phyloP scores from a whole-genome alignment of 805 yeast species.

The Ogataea ramenticola region DNA sequence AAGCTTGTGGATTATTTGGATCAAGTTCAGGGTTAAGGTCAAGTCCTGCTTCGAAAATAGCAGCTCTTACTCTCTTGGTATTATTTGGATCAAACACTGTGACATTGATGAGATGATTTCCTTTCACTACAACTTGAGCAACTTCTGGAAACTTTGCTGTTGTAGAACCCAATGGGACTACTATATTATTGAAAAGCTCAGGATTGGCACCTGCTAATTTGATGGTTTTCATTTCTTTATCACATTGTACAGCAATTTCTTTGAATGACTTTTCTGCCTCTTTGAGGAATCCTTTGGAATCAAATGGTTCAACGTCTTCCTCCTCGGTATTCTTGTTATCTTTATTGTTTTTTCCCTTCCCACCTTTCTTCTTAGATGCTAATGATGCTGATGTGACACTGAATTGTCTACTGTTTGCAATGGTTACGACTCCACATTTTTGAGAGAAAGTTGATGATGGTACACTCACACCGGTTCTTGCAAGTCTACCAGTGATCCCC shows the following conservation, averaged over 20 bases:
- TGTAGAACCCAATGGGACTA: conserved; percentile 41
- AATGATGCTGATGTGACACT: background rate
- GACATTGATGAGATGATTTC: conserved; percentile 50
- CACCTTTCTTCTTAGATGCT: conserved; percentile 1
- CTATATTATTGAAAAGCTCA: conserved; percentile 52
- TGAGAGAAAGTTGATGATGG: background rate
- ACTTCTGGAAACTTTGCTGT: conserved; percentile 48
- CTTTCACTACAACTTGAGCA: conserved; percentile 68
- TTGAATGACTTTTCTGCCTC: conserved; percentile 38
- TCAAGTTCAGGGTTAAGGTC: conserved; percentile 79
- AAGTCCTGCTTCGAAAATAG: conserved; percentile 60
- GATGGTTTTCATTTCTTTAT: conserved; percentile 50
- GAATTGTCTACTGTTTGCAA: background rate
- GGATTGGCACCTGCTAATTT: conserved; percentile 69
- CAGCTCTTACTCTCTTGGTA: conserved; percentile 59
- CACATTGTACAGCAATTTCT: conserved; percentile 42
- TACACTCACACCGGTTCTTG: background rate
- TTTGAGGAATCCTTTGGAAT: conserved; percentile 26
- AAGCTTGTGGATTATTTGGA: conserved; percentile 60
- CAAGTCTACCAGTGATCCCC: background rate
- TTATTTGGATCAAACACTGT: conserved; percentile 83
- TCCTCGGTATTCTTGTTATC: conserved; percentile 7
- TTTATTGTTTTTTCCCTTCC: background rate
- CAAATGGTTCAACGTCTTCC: conserved; percentile 17
- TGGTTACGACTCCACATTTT: background rate